Percentiles rank a stretch among this genome's conserved stretches.
These are phyloP conservation scores for Lophium mytilinum DNA, from an alignment of 495 filamentous ascomycete genomes.

Conservation along the genomic window DNA sequence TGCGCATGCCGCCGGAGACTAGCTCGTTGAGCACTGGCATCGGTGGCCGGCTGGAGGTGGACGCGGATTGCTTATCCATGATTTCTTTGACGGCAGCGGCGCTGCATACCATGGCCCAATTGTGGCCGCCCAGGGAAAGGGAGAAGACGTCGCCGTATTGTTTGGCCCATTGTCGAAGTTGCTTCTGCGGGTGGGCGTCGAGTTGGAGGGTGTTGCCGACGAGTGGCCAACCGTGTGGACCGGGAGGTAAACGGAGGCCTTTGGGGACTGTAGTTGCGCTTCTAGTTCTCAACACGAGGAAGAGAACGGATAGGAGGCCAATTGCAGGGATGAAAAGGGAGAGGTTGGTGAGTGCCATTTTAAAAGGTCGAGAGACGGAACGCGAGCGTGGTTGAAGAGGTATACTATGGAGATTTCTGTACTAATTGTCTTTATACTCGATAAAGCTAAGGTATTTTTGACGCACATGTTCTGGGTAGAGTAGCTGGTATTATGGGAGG, in stretches of 20 bases:
- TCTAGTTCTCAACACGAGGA: not conserved
- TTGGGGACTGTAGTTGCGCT: not conserved
- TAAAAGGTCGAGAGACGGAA: not conserved
- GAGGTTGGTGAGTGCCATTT: not conserved
- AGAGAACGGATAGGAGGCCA: not conserved
- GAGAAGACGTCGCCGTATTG: constrained; percentile 19
- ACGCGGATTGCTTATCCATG: constrained; percentile 14
- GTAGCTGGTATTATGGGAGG: too few relatives aligned
- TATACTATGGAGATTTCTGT: constrained; percentile 28
- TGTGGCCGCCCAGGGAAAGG: constrained; percentile 19
- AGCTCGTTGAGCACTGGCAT: constrained; percentile 13
- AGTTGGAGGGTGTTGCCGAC: constrained; percentile 21
- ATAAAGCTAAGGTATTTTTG: too few relatives aligned
- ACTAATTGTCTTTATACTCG: too few relatives aligned
- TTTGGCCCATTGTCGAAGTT: constrained; percentile 8
- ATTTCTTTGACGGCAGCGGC: constrained; percentile 21
- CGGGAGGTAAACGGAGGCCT: constrained; percentile 5
- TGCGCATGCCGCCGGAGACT: constrained; percentile 18
- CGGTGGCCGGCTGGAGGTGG: constrained; percentile 10
- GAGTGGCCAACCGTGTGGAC: constrained; percentile 12
- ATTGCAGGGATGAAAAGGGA: not conserved
- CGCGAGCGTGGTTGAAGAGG: constrained; percentile 24
- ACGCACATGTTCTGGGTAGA: too few relatives aligned
- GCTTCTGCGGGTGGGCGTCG: constrained; percentile 8
- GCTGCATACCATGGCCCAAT: constrained; percentile 23